Evolutionary conservation across 2,329 filamentous ascomycete species (phyloP), one percentile per base, ranked within the genome.

Genomic region (Gremmenia infestans): DNA sequence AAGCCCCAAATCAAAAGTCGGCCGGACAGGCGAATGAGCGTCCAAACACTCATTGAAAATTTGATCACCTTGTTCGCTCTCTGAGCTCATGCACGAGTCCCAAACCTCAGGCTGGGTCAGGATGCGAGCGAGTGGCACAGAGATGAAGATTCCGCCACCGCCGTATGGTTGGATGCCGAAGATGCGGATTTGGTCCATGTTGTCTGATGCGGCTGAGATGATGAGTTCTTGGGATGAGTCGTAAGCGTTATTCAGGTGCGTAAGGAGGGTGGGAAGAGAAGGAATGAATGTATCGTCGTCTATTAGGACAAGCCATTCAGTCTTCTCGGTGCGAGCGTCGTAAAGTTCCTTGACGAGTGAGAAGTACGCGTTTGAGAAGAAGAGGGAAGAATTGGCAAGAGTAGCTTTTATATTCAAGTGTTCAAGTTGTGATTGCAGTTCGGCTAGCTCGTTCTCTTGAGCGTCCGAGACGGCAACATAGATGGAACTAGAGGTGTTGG

Each of bases 251-350:
- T 58, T 54, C 23, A 68, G 51, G 35, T 65, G 62, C 0, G 52
- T 36, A 6, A 65, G 45, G 11, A 68, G 60, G 9, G 57, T 55
- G 2, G 60, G 57, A 1, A 68, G 51, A 4, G 65, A 67, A 6
- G 65, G 62, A 37, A 66, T 36, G 48, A 68, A 68, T 19, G 66
- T 68, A 49, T 68, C 65, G 52, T 68, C 66, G 45, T 68, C 66
- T 43, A 65, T 58, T 9, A 68, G 47, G 5, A 59, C 63, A 8
- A 68, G 50, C 64, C 64, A 68, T 55, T 63, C 53, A 14, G 65
- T 68, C 2, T 60, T 37, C 12, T 56, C 53, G 0, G 60, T 61
- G 1, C 61, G 54, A 3, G 57, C 19, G 5, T 65, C 60, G 53
- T 67, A 68, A 6, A 68, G 61, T 32, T 50, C 52, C 47, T 64